Conservation (phyloP, 495 filamentous ascomycete genomes). For the Bombardia bombarda region DNA sequence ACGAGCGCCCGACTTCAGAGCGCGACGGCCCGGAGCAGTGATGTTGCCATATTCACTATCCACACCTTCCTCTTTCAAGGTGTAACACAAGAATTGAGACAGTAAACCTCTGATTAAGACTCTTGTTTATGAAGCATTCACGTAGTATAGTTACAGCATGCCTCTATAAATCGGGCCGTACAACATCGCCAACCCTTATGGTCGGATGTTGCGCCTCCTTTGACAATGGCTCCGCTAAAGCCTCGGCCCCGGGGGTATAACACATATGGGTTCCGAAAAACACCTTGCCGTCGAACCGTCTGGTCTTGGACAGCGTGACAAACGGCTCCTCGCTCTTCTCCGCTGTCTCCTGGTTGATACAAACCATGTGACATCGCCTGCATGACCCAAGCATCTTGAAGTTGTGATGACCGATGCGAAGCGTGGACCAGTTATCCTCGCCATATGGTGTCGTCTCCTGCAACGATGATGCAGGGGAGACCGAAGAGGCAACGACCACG, state of each 20-base stretch:
- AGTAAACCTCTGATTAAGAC: too few species aligned
- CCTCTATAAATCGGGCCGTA: constrained; percentile 24
- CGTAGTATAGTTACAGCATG: too few species aligned
- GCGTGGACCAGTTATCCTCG: constrained; percentile 49
- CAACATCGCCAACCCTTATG: constrained; percentile 50
- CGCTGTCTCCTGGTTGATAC: constrained; percentile 78
- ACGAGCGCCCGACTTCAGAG: too few species aligned
- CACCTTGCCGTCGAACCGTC: constrained; percentile 72
- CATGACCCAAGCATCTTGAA: constrained; percentile 75
- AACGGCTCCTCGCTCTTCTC: constrained; percentile 77
- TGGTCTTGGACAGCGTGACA: constrained; percentile 76
- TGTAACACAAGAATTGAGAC: too few species aligned
- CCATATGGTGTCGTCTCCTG: constrained; percentile 24
- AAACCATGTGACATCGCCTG: constrained; percentile 90
- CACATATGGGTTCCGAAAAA: constrained; percentile 78
- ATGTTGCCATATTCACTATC: too few species aligned
- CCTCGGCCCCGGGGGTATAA: constrained; percentile 24
- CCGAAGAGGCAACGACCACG: constrained; percentile 65
- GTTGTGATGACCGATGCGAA: constrained; percentile 43
- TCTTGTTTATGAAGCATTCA: too few species aligned
- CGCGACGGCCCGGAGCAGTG: too few species aligned
- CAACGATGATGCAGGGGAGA: constrained; percentile 9
- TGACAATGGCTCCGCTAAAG: constrained; percentile 6
- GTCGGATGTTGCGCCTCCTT: constrained; percentile 38
- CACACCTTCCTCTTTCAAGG: too few species aligned